Base-by-base conservation (phyloP, 2,329 filamentous ascomycete species). In the Herpotrichia juniperi region DNA sequence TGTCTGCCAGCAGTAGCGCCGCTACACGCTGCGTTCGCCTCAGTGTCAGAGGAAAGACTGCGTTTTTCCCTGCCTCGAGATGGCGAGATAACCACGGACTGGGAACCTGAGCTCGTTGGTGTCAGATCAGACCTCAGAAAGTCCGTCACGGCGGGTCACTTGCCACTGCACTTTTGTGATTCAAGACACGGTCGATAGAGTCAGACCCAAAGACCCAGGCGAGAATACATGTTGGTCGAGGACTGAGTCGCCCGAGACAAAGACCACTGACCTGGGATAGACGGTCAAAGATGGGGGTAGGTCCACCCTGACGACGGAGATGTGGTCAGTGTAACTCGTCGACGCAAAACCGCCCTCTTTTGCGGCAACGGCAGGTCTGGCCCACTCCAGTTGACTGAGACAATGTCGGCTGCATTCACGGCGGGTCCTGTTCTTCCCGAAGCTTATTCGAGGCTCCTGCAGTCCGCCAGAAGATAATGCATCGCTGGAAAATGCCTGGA, bases 391-490 rank as follows among this genome's bases (percentile, higher is more conserved):
- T 60, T 43, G 62, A 57, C 66, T 69, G 69, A 71, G 66, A 72
- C 66, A 67, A 40, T 57, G 52, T 49, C 57, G 44, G 52, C 30
- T 61, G 55, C 56, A 58, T 47, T 54, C 56, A 42, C 54, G 50
- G 55, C 56, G 61, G 59, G 57, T 59, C 61, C 65, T 68, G 58
- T 45, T 61, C 53, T 57, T 63, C 67, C 68, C 65, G 66, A 32
- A 40, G 54, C 43, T 61, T 56, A 62, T 56, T 65, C 57, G 59
- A 63, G 60, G 54, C 61, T 64, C 60, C 66, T 73, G 69, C 69
- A 68, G 59, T 63, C 62, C 55, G 68, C 66, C 67, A 72, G 67
- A 59, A 65, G 54, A 60, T 53, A 62, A 49, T 61, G 50, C 54
- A 59, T 55, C 53, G 48, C 56, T 66, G 53, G 49, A 50, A 59